Evolutionary conservation across 1,284 basidiomycete species (phyloP).

Genomic region (Cryptococcus sp.): DNA sequence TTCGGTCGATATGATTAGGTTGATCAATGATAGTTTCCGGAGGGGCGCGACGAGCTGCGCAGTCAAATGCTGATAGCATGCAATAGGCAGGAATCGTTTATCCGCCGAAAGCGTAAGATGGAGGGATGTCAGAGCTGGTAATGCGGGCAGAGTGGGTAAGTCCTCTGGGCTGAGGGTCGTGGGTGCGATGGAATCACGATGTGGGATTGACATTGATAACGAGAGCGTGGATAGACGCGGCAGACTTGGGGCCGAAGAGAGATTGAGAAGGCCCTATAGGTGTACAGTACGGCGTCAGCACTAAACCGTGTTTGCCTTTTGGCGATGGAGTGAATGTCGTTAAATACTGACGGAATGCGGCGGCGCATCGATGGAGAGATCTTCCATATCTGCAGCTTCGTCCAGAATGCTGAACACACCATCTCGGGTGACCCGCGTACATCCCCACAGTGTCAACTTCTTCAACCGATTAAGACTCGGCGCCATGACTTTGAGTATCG

Average conservation of each 20-base stretch:
- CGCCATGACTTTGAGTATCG: constrained; percentile 32
- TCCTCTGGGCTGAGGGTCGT: constrained; percentile 16
- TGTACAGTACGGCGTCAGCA: neutral
- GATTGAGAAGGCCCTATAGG: constrained; percentile 30
- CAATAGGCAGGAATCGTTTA: constrained; percentile 20
- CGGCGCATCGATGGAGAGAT: constrained; percentile 45
- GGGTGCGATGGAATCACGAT: constrained; percentile 13
- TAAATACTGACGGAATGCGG: constrained; percentile 35
- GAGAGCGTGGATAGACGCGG: constrained; percentile 31
- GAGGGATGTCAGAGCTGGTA: constrained; percentile 29
- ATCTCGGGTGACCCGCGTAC: constrained; percentile 34
- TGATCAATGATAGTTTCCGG: constrained; percentile 37
- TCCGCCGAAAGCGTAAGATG: constrained; percentile 37
- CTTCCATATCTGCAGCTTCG: constrained; percentile 33
- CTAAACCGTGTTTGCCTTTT: neutral
- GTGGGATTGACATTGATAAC: constrained; percentile 34
- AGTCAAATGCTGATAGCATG: constrained; percentile 11
- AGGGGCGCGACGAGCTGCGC: constrained; percentile 20
- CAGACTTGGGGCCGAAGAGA: constrained; percentile 29
- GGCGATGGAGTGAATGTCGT: neutral
- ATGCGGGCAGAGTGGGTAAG: constrained; percentile 31
- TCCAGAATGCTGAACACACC: constrained; percentile 39
- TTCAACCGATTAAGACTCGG: constrained; percentile 30
- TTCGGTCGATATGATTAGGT: constrained; percentile 29
- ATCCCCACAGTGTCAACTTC: constrained; percentile 46